Evolutionary conservation across 352 stramenopile genomes (phyloP), one percentile per base, ranked within the genome.

Genomic region (Phytophthora chlamydospora): DNA sequence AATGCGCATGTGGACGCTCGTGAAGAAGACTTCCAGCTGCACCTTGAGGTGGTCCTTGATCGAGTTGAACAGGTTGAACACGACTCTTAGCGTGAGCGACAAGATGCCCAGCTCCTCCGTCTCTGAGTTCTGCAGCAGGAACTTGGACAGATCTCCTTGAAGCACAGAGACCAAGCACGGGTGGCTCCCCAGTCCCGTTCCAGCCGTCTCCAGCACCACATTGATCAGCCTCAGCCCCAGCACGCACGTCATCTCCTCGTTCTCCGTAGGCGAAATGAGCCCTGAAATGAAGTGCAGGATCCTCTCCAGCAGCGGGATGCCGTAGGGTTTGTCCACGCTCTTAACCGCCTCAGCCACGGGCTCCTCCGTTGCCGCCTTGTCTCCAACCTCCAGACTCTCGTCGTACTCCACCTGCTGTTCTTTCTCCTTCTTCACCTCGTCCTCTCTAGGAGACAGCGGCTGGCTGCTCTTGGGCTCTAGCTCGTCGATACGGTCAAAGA

Each of bases 51-150:
- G 95, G 67, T 99, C 94, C 66, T 99, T 99, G 74, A 99, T 99
- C 46, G 91, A 98, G 67, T 99, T 98, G 77, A 99, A 99, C 11
- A 99, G 81, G 70, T 99, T 99, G 61, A 99, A 99, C 56, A 99
- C 97, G 10, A 99, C 97, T 32, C 98, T 87, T 34, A 99, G 80
- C 35, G 95, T 98, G 13, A 93, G 72, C 32, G 82, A 92, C 11
- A 92, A 58, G 58, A 99, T 97, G 19, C 78, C 75, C 13, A 99
- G 83, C 66, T 99, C 97, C 11, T 97, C 86, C 7, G 95, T 98
- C 75, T 98, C 91, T 24, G 89, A 98, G 62, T 98, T 97, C 55
- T 98, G 90, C 52, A 99, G 80, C 45, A 99, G 69, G 67, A 97
- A 97, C 65, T 98, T 98, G 75, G 96, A 99, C 45, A 99, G 62